Base-by-base conservation (phyloP, 345 rosid genomes). In the Pugionium dolabratum region DNA sequence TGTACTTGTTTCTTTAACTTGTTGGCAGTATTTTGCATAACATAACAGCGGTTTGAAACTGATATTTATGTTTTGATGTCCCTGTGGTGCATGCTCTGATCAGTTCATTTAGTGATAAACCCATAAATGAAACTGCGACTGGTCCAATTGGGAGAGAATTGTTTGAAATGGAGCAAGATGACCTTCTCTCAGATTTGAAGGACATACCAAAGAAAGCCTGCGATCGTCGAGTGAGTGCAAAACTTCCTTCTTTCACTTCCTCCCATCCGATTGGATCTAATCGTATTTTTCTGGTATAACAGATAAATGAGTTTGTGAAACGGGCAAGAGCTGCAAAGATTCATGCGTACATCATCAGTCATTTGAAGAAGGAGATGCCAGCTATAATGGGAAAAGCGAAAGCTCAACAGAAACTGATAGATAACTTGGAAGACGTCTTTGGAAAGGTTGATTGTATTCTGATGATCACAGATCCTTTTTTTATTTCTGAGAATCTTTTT, bases 131-230 rank as follows among this genome's bases (percentile, higher is more conserved):
- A 67, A 80, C 73, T 66, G 80, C 79, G 5, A 79, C 80, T 54
- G 97, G 99, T 69, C 97, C 97, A 9, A 68, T 85, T 56, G 99
- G 99, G 54, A 90, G 79, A 75, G 99, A 95, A 57, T 84, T 94
- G 62, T 90, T 88, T 54, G 95, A 94, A 74, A 94, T 76, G 82
- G 99, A 94, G 80, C 99, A 94, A 75, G 91, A 87, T 2, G 89
- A 89, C 78, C 96, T 95, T 65, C 85, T 95, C 35, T 56, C 90
- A 36, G 96, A 95, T 77, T 78, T 95, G 32, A 91, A 87, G 80
- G 91, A 91, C 69, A 85, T 91, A 49, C 97, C 99, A 1, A 95
- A 91, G 82, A 95, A 91, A 78, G 99, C 97, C 72, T 95, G 99
- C 59, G 96, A 90, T 84, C 96, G 96, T 34, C 86, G 96, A 27